Percentiles rank a stretch among this genome's conserved stretches.
These are phyloP conservation scores for Oldenlandia corymbosa DNA, from an alignment of 257 asterid species.

Conservation along the genomic window DNA sequence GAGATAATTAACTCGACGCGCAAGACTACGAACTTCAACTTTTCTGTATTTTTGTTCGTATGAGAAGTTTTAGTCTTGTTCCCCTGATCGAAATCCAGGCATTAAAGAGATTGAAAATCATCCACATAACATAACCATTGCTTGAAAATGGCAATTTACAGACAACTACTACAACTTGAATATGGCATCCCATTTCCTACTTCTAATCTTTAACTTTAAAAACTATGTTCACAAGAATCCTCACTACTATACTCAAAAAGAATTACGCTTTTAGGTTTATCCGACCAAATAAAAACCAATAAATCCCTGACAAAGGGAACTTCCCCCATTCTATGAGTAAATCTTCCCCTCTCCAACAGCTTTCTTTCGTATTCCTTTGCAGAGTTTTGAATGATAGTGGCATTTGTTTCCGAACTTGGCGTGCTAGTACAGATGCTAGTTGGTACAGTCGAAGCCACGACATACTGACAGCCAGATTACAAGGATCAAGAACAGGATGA, in stretches of 20 bases:
- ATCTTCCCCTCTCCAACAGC: neutral
- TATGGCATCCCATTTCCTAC: neutral
- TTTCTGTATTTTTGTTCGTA: too few species aligned
- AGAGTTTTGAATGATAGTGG: neutral
- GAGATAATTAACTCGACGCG: too few species aligned
- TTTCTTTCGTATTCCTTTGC: neutral
- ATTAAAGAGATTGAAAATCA: too few species aligned
- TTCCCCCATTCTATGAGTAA: too few species aligned
- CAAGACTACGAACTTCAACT: too few species aligned
- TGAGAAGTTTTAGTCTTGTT: too few species aligned
- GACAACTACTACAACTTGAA: slow-evolving; percentile 1
- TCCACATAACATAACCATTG: too few species aligned
- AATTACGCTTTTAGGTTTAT: slow-evolving; percentile 12
- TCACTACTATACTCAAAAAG: slow-evolving; percentile 9
- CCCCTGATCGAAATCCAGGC: too few species aligned
- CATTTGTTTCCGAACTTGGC: neutral
- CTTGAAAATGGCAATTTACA: slow-evolving; percentile 3
- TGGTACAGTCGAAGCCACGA: slow-evolving; percentile 60
- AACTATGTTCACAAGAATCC: slow-evolving; percentile 17
- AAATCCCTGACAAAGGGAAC: neutral
- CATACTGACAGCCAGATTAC: slow-evolving; percentile 75
- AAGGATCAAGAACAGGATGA: slow-evolving; percentile 52
- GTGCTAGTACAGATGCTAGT: slow-evolving; percentile 28
- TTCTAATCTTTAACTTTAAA: slow-evolving; percentile 8
- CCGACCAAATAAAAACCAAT: slow-evolving; percentile 7